Conservation (phyloP, 1,284 basidiomycete genomes). For the Pholiota adiposa region DNA sequence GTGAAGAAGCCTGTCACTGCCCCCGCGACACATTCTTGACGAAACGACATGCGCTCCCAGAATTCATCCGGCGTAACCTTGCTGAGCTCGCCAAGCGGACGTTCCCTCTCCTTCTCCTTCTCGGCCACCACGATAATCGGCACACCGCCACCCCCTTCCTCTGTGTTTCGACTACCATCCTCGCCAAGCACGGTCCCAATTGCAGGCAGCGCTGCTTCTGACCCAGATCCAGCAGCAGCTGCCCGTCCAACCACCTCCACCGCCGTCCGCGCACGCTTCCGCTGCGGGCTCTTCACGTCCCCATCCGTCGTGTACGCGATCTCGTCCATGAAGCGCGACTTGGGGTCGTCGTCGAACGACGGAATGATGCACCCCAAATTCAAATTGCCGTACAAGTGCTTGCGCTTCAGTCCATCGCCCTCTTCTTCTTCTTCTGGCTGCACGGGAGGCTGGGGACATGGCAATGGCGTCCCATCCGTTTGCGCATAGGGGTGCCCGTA, state of each 20-base stretch:
- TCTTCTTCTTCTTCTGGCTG: conserved; percentile 25
- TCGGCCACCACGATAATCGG: conserved; percentile 21
- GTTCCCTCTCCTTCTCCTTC: conserved; percentile 22
- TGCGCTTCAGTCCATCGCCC: conserved; percentile 27
- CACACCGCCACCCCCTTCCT: conserved; percentile 19
- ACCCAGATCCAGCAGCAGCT: background rate
- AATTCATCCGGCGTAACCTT: conserved; percentile 77
- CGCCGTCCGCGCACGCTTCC: conserved; percentile 52
- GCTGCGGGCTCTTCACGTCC: conserved; percentile 62
- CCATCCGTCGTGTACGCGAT: conserved; percentile 73
- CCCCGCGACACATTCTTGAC: conserved; percentile 88
- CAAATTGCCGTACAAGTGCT: background rate
- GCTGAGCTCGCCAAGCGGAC: conserved; percentile 52
- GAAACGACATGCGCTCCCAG: conserved; percentile 93
- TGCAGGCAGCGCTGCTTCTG: background rate
- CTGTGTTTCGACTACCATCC: background rate
- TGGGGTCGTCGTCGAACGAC: conserved; percentile 91
- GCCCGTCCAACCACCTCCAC: conserved; percentile 15
- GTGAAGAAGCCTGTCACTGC: conserved; percentile 91
- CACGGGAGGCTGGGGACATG: conserved; percentile 45
- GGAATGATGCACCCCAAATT: conserved; percentile 82
- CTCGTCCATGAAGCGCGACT: conserved; percentile 89
- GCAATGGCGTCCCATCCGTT: conserved; percentile 53
- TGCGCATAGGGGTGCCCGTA: conserved; percentile 82
- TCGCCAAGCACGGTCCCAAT: background rate